phyloP scores from a whole-genome alignment of 306 rosid genomes.

The Vigna mungo region DNA sequence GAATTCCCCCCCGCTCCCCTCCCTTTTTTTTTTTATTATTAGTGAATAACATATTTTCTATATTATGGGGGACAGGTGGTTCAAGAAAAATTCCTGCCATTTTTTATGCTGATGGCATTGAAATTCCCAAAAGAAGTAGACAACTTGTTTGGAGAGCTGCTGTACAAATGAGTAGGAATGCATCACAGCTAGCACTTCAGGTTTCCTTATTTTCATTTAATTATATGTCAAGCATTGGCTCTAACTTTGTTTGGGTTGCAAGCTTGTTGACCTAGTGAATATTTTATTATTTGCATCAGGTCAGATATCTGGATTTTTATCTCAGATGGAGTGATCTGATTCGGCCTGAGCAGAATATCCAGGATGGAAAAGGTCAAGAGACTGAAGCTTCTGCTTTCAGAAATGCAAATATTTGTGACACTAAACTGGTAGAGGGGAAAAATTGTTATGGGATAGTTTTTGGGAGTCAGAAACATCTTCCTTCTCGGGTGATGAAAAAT shows the following conservation, averaged over 20 bases:
- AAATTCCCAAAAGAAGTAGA: constrained; percentile 86
- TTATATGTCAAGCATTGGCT: constrained; percentile 23
- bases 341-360: constrained; percentile 88
- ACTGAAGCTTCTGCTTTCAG: constrained; percentile 90
- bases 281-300: constrained; percentile 66
- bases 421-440: constrained; percentile 65
- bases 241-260: constrained; percentile 23
- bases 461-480: constrained; percentile 93
- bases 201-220: constrained; percentile 50
- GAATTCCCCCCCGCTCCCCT: constrained; percentile 4
- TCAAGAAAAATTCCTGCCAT: constrained; percentile 69
- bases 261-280: constrained; percentile 26
- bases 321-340: constrained; percentile 94
- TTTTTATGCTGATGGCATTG: constrained; percentile 77
- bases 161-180: constrained; percentile 86
- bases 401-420: constrained; percentile 81
- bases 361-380: constrained; percentile 83
- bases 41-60: constrained; percentile 32
- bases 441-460: constrained; percentile 74
- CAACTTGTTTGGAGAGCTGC: constrained; percentile 92
- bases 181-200: constrained; percentile 94
- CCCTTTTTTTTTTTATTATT: constrained; percentile 12
- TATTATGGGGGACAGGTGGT: constrained; percentile 71
- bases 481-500: constrained; percentile 88
- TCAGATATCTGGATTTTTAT: constrained; percentile 82